A percentile compares a stretch with the other conserved stretches of the same genome.
phyloP scores from a whole-genome alignment of 2,329 filamentous ascomycete species.

The Talaromyces sp. region DNA sequence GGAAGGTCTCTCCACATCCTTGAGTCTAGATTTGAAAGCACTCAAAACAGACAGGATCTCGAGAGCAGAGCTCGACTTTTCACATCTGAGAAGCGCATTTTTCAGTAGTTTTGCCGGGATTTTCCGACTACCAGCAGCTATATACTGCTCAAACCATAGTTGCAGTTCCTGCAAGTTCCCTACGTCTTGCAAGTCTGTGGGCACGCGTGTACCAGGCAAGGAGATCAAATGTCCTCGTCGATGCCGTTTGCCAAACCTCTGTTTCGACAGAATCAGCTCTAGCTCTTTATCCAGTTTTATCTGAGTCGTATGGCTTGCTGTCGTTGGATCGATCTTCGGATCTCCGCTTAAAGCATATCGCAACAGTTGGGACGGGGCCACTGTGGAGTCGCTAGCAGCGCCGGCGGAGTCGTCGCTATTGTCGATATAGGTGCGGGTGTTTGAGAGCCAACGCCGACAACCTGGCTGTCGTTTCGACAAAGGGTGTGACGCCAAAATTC shows the following conservation, averaged over 20 bases:
- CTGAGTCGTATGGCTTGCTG: conserved; percentile 10
- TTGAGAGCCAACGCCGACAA: conserved; percentile 1
- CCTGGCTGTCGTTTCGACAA: not conserved
- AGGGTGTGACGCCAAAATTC: not conserved
- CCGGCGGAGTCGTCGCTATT: not conserved
- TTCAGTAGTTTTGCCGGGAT: conserved; percentile 8
- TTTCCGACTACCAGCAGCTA: conserved; percentile 12
- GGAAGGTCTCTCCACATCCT: conserved; percentile 17
- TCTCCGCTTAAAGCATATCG: conserved; percentile 28
- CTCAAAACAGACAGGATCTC: conserved; percentile 30
- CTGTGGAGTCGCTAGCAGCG: conserved; percentile 5
- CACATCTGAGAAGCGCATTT: conserved; percentile 22
- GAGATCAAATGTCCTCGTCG: not conserved
- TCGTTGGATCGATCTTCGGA: conserved; percentile 6
- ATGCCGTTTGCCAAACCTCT: not conserved
- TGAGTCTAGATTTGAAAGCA: conserved; percentile 26
- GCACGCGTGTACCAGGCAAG: not conserved
- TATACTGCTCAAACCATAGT: conserved; percentile 23
- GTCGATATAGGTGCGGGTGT: too few species aligned
- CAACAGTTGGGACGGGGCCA: conserved; percentile 28
- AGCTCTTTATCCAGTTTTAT: conserved; percentile 17
- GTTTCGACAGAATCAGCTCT: not conserved
- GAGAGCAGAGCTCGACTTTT: conserved; percentile 22
- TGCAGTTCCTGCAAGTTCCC: conserved; percentile 18
- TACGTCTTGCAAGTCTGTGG: not conserved